Percentiles rank a stretch among this genome's conserved stretches.
These are phyloP conservation scores for Carex sylvatica DNA, from an alignment of 202 grass and related monocot species.

Conservation along the genomic window DNA sequence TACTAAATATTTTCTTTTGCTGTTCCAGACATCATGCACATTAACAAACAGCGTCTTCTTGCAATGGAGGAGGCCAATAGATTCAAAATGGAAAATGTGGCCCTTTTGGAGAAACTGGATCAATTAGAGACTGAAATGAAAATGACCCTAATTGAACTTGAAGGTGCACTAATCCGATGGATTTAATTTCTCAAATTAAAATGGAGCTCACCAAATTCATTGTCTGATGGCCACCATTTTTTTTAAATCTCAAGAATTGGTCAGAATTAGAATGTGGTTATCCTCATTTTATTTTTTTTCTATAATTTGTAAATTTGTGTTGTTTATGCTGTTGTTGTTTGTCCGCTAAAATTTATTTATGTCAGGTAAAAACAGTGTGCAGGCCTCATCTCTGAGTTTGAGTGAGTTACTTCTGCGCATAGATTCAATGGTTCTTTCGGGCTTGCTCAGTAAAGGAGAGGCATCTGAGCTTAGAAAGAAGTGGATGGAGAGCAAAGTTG, in stretches of 20 bases:
- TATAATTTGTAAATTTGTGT: background rate
- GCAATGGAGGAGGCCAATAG: conserved; percentile 45
- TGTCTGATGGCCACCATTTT: background rate
- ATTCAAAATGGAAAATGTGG: conserved; percentile 35
- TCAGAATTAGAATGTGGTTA: background rate
- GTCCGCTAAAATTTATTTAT: background rate
- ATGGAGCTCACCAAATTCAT: background rate
- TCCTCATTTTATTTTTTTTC: background rate
- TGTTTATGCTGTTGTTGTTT: conserved; percentile 4
- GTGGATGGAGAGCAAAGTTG: conserved; percentile 31
- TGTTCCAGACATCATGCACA: conserved; percentile 42
- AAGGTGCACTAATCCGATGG: background rate
- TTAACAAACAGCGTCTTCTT: conserved; percentile 45
- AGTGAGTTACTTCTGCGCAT: conserved; percentile 42
- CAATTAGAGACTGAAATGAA: conserved; percentile 27
- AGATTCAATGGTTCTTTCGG: conserved; percentile 51
- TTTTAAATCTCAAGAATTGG: background rate
- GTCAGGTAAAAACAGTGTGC: conserved; percentile 18
- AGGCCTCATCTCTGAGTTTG: conserved; percentile 29
- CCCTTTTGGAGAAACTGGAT: conserved; percentile 37
- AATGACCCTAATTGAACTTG: background rate
- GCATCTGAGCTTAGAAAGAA: conserved; percentile 52
- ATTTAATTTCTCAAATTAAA: background rate
- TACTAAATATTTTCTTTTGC: background rate
- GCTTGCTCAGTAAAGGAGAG: conserved; percentile 33